Base-by-base conservation (phyloP, 805 yeast genomes). In the Naumovozyma dairenensis region DNA sequence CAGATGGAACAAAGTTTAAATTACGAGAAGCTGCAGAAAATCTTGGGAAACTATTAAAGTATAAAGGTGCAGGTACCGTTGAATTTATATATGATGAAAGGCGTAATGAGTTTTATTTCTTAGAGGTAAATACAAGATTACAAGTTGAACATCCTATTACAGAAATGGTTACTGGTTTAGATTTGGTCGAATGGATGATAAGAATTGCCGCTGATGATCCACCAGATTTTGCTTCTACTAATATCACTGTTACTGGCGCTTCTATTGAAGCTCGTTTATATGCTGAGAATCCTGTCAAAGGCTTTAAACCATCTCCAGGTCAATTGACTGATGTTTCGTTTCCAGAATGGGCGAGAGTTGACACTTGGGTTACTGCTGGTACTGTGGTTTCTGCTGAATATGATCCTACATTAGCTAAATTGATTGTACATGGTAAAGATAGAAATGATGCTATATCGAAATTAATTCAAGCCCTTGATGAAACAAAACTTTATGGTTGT, bases 111-210 rank as follows among this genome's bases (percentile, higher is more conserved):
- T 92, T 89, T 58, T 89, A 89, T 66, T 89, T 89, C 64, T 67
- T 89, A 52, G 98, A 89, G 59, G 97, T 89, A 44, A 89, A 89
- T 57, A 94, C 98, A 9, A 77, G 98, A 55, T 71, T 89, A 48
- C 98, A 89, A 61, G 98, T 89, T 31, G 98, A 89, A 65, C 98
- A 89, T 59, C 97, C 97, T 26, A 80, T 92, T 49, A 89, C 98
- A 19, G 98, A 89, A 62, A 68, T 77, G 75, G 94, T 84, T 26
- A 89, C 96, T 14, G 96, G 96, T 3, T 64, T 87, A 34, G 98
- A 89, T 61, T 66, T 89, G 43, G 97, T 89, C 15, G 96, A 92
- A 60, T 85, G 96, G 96, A 92, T 92, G 98, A 65, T 89, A 42
- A 65, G 69, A 47, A 81, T 89, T 55, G 96, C 96, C 21, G 94